Conservation (phyloP, 352 stramenopile genomes). For the Phytopythium aichiense region DNA sequence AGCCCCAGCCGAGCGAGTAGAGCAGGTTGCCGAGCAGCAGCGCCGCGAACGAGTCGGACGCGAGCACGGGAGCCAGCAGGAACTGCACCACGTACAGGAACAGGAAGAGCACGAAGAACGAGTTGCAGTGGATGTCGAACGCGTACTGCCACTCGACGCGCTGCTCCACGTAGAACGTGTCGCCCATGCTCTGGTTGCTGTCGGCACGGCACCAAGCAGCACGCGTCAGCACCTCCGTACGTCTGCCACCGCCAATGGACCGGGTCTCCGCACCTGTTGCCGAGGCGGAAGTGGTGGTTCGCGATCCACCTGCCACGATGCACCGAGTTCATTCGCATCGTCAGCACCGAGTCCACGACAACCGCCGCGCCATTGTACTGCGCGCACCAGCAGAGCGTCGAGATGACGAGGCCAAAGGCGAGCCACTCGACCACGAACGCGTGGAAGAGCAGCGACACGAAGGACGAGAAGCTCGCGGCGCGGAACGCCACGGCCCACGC, state of each 20-base stretch:
- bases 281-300: constrained; percentile 63
- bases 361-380: neutral
- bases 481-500: constrained; percentile 80
- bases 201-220: neutral
- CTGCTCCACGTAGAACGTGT: constrained; percentile 93
- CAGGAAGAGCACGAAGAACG: constrained; percentile 97
- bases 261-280: constrained; percentile 33
- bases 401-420: constrained; percentile 61
- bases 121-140: constrained; percentile 99
- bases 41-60: constrained; percentile 85
- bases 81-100: constrained; percentile 96
- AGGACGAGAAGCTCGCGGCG: constrained; percentile 42
- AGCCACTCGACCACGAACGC: constrained; percentile 83
- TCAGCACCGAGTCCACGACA: neutral
- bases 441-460: constrained; percentile 68
- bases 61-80: constrained; percentile 92
- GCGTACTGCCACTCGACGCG: constrained; percentile 98
- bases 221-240: neutral
- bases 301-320: constrained; percentile 41
- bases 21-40: constrained; percentile 92
- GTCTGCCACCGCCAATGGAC: too few species aligned
- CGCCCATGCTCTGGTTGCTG: constrained; percentile 54
- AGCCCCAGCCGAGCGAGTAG: constrained; percentile 91
- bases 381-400: constrained; percentile 53
- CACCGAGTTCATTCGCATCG: neutral